Evolutionary conservation across 23 red algal genomes (phyloP).

Genomic region (Cyanidiococcus yangmingshanensis): DNA sequence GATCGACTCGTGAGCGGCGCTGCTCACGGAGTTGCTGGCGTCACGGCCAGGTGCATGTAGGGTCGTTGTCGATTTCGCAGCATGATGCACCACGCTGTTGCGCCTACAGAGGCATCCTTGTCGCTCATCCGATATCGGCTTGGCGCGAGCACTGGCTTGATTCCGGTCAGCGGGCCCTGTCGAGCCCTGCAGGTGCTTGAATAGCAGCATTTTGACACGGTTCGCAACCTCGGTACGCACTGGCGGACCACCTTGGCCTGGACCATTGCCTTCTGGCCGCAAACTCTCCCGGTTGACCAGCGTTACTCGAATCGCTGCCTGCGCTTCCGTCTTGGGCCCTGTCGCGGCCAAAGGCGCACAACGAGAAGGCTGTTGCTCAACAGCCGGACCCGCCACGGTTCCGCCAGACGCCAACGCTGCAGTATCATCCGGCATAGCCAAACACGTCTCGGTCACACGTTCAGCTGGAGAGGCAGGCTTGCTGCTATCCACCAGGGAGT

Average conservation of each 20-base stretch:
- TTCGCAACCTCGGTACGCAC: slow-evolving; percentile 1
- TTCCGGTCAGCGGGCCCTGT: neutral
- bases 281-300: neutral
- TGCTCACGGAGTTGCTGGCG: neutral
- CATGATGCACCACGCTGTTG: neutral
- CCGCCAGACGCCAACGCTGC: no score
- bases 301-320: neutral
- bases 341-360: no score
- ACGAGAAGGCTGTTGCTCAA: no score
- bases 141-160: neutral
- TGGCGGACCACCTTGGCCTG: neutral
- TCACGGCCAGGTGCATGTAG: neutral
- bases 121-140: neutral
- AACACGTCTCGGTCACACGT: no score
- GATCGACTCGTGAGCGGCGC: neutral
- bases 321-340: neutral
- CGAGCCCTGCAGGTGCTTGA: neutral
- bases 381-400: no score
- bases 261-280: neutral
- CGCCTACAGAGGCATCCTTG: neutral
- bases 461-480: no score
- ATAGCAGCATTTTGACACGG: neutral
- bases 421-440: no score
- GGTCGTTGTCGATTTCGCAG: neutral
- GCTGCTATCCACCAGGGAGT: no score